Conservation (phyloP, 371 early-diverging fungal species). For the Actinomucor elegans region DNA sequence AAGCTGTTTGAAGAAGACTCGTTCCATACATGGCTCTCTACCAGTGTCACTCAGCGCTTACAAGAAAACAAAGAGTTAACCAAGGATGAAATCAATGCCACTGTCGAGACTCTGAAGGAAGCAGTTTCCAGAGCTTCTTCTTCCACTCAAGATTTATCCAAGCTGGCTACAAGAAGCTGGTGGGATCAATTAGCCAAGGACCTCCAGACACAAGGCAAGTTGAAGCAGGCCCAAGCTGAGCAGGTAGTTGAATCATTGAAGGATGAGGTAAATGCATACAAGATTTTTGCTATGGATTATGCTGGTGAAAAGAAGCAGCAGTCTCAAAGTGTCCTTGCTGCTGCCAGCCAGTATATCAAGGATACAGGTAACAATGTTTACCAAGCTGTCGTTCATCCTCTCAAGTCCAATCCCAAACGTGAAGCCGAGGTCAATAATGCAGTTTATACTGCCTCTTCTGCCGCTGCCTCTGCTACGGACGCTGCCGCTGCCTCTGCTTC, state of each 20-base stretch:
- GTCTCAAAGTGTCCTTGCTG: conserved; percentile 12
- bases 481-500: conserved; percentile 10
- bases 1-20: conserved; percentile 17
- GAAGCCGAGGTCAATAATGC: background rate
- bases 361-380: conserved; percentile 17
- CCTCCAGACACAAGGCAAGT: conserved; percentile 30
- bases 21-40: conserved; percentile 32
- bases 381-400: conserved; percentile 11
- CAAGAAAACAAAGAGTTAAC: conserved; percentile 29
- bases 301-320: conserved; percentile 27
- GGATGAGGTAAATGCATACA: conserved; percentile 42
- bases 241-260: conserved; percentile 22
- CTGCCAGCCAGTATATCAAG: conserved; percentile 15
- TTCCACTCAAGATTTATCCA: conserved; percentile 27
- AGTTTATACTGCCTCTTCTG: conserved; percentile 6
- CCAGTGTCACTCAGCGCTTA: conserved; percentile 27
- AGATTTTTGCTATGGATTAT: conserved; percentile 50
- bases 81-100: conserved; percentile 25
- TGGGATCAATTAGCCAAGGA: conserved; percentile 30
- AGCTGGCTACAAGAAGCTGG: conserved; percentile 35
- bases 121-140: conserved; percentile 16
- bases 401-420: conserved; percentile 1
- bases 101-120: conserved; percentile 24
- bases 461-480: conserved; percentile 11
- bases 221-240: conserved; percentile 32